These are phyloP conservation scores for Euptelea pleiosperma DNA, from an alignment of 164 flowering plant species.

Conservation along the genomic window DNA sequence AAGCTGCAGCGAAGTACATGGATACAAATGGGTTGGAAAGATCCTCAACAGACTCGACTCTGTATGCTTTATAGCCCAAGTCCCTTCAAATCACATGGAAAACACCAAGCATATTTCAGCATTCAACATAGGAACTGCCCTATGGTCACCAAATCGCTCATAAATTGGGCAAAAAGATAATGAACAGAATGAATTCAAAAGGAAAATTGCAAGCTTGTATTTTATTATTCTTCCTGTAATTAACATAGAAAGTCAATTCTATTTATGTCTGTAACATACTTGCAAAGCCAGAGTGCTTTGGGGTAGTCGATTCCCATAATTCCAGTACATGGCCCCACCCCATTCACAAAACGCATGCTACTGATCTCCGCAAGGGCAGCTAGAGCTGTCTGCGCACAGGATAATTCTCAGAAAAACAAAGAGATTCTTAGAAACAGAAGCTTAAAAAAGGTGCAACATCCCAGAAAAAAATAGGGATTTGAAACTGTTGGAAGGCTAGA, in stretches of 20 bases:
- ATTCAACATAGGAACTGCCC: neutral
- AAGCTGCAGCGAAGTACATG: conserved; percentile 92
- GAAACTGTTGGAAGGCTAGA: neutral
- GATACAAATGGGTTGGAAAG: conserved; percentile 72
- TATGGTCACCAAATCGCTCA: neutral
- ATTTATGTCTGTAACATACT: conserved; percentile 37
- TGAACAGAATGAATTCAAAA: neutral
- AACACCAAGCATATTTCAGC: conserved; percentile 10
- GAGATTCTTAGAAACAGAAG: neutral
- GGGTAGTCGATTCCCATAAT: conserved; percentile 80
- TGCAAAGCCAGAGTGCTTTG: conserved; percentile 75
- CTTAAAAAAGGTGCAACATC: neutral
- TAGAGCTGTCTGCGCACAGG: conserved; percentile 50
- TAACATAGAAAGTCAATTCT: neutral
- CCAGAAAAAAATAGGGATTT: neutral
- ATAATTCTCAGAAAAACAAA: neutral
- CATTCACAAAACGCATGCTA: conserved; percentile 78
- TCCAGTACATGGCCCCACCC: conserved; percentile 54
- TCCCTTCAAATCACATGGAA: conserved; percentile 42
- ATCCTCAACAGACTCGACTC: conserved; percentile 57
- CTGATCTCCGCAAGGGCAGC: conserved; percentile 79
- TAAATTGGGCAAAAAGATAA: conserved; percentile 8
- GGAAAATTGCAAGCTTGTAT: neutral
- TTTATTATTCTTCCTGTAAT: neutral
- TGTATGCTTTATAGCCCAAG: conserved; percentile 66